phyloP scores from a whole-genome alignment of 1,284 basidiomycete genomes.

The Irpex sp. region DNA sequence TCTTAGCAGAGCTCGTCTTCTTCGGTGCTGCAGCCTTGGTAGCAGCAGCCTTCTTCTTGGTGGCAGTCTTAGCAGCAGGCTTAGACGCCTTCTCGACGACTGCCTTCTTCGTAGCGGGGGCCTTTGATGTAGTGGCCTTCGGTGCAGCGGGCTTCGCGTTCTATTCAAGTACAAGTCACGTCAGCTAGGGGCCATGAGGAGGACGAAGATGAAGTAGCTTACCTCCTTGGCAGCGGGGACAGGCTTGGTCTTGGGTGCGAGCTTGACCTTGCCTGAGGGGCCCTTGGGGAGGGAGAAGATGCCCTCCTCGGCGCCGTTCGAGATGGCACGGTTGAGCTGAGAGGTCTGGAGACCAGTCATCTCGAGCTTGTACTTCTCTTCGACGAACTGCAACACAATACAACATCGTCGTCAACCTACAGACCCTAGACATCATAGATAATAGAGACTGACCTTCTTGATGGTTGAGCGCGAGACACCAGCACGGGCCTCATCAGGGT shows the following conservation, averaged over 20 bases:
- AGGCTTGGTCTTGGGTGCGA: conserved; percentile 45
- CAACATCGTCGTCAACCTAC: conserved; percentile 2
- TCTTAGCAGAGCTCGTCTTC: conserved; percentile 25
- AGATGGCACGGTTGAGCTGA: conserved; percentile 80
- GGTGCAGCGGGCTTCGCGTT: conserved; percentile 35
- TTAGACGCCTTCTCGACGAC: conserved; percentile 16
- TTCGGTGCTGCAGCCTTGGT: conserved; percentile 26
- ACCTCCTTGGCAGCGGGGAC: conserved; percentile 60
- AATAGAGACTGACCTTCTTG: conserved; percentile 61
- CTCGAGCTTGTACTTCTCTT: conserved; percentile 75
- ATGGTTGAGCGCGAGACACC: conserved; percentile 90
- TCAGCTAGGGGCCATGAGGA: neutral
- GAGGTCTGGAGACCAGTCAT: conserved; percentile 73
- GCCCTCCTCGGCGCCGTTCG: conserved; percentile 74
- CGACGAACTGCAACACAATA: conserved; percentile 55
- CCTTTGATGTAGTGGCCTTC: conserved; percentile 27
- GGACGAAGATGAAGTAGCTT: conserved; percentile 7
- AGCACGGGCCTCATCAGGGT: conserved; percentile 72
- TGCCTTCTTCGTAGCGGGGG: conserved; percentile 15
- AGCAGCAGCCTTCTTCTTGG: conserved; percentile 32
- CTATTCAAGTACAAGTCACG: conserved; percentile 32
- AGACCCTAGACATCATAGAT: conserved; percentile 2
- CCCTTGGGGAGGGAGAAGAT: conserved; percentile 88
- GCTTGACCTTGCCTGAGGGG: conserved; percentile 36
- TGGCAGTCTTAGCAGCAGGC: conserved; percentile 21